Evolutionary conservation across 1,139 yeast species (phyloP).

Genomic region (Lodderomyces theae): DNA sequence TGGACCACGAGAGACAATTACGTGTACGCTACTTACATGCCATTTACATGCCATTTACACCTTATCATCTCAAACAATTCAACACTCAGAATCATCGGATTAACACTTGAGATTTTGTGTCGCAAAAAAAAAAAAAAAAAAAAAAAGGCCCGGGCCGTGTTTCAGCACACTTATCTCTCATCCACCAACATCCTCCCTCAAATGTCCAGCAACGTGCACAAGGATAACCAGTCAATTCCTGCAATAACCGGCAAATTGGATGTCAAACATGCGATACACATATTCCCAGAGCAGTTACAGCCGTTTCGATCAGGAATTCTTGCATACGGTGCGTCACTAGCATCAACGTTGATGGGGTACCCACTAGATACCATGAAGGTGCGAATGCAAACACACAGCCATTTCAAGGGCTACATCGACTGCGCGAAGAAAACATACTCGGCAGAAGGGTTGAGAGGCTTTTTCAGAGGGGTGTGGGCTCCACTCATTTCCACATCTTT

Average conservation of each 20-base stretch:
- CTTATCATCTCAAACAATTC: no score
- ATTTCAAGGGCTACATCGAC: slow-evolving; percentile 54
- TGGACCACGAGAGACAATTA: no score
- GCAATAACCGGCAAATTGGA: slow-evolving; percentile 46
- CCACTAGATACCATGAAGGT: slow-evolving; percentile 86
- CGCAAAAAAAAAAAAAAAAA: neutral
- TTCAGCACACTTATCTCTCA: no score
- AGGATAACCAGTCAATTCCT: slow-evolving; percentile 26
- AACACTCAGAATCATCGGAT: no score
- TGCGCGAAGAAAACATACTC: slow-evolving; percentile 58
- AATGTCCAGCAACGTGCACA: slow-evolving; percentile 2
- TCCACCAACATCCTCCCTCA: neutral
- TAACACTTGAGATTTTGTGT: no score
- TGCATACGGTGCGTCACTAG: slow-evolving; percentile 64
- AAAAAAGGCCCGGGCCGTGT: no score
- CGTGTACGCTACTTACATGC: no score
- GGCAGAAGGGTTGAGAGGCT: slow-evolving; percentile 67
- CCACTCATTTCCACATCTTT: slow-evolving; percentile 67
- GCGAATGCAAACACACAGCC: slow-evolving; percentile 73
- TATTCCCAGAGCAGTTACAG: slow-evolving; percentile 48
- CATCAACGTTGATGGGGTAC: slow-evolving; percentile 72
- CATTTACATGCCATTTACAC: no score
- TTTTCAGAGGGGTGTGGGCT: slow-evolving; percentile 74
- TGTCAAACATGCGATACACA: slow-evolving; percentile 35
- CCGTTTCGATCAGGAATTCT: slow-evolving; percentile 60